phyloP scores from a whole-genome alignment of 768 basidiomycete species.

The Mycena rosella region DNA sequence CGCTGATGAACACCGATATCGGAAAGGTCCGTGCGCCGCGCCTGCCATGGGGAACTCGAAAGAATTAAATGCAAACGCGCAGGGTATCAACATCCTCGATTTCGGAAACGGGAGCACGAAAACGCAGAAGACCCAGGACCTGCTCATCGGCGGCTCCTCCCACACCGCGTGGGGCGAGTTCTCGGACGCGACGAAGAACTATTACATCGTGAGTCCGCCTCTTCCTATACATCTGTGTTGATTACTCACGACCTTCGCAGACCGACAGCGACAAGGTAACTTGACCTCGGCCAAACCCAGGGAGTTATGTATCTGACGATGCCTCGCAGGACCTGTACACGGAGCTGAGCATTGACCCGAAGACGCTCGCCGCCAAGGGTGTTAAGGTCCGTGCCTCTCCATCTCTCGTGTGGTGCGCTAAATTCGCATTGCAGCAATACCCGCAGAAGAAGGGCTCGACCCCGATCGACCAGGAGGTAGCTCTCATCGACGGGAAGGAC shows the following conservation, averaged over 20 bases:
- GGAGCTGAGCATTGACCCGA: slow-evolving; percentile 40
- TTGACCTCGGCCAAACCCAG: no score
- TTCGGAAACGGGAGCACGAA: slow-evolving; percentile 21
- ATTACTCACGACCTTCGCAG: background rate
- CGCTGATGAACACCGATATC: slow-evolving; percentile 34
- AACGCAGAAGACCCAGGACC: slow-evolving; percentile 21
- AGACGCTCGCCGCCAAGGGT: slow-evolving; percentile 20
- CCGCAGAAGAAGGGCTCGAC: slow-evolving; percentile 36
- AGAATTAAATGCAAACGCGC: no score
- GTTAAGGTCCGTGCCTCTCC: slow-evolving; percentile 19
- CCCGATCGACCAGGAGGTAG: slow-evolving; percentile 39
- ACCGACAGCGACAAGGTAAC: slow-evolving; percentile 24
- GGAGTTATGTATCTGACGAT: no score
- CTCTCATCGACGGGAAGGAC: slow-evolving; percentile 34
- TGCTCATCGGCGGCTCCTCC: slow-evolving; percentile 29
- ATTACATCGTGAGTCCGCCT: slow-evolving; percentile 39
- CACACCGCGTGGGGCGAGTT: slow-evolving; percentile 42
- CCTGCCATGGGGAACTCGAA: no score
- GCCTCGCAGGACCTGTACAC: slow-evolving; percentile 37
- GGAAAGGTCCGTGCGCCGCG: no score
- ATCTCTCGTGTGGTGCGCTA: background rate
- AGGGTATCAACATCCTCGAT: slow-evolving; percentile 33
- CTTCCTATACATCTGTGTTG: background rate
- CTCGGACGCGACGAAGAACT: slow-evolving; percentile 40
- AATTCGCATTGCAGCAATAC: slow-evolving; percentile 29